Evolutionary conservation across 768 basidiomycete species (phyloP), one percentile per base, ranked within the genome.

Genomic region (Piloderma croceum): DNA sequence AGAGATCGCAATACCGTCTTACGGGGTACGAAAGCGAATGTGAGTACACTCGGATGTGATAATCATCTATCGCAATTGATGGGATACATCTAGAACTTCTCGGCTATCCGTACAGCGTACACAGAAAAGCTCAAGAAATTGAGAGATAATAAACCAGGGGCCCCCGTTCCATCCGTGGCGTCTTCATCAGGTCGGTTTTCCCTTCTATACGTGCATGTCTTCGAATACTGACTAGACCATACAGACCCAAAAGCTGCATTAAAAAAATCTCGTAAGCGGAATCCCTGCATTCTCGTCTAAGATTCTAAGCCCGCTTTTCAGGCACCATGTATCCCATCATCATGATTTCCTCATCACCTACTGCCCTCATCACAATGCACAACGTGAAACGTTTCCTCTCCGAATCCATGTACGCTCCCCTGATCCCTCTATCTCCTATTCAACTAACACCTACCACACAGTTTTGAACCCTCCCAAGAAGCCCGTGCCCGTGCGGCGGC

Each of bases 341-440:
- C 61, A 86, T 98, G 69, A 92, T 99, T 31, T 94, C 93, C 0
- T 94, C 92, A 0, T 92, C 86, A 12, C 92, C 92, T 0, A 97
- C 94, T 2, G 82, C 91, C 3, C 77, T 99, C 41, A 83, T 99
- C 57, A 96, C 91, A 5, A 96, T 99, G 90, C 82, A 92, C 75
- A 99, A 99, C 54, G 90, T 98, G 41, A 89, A 88, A 60, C 78
- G 77, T 23, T 96, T 98, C 64, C 64, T 99, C 12, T 90, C 97
- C 65, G 90, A 97, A 54, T 77, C 90, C 1, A 65, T 76, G 83
- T 90, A 61, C 44, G 80, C 12, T 20, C 44, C 11, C 19, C 25
- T 32, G 39, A 13, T 23, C 22, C 23, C 17, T 36, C 20, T 19
- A 25, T 19, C 31, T 29, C 15, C 23, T 41, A 35, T 31, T 19